Evolutionary conservation across 495 filamentous ascomycete genomes (phyloP).

Genomic region (Xylaria curta): DNA sequence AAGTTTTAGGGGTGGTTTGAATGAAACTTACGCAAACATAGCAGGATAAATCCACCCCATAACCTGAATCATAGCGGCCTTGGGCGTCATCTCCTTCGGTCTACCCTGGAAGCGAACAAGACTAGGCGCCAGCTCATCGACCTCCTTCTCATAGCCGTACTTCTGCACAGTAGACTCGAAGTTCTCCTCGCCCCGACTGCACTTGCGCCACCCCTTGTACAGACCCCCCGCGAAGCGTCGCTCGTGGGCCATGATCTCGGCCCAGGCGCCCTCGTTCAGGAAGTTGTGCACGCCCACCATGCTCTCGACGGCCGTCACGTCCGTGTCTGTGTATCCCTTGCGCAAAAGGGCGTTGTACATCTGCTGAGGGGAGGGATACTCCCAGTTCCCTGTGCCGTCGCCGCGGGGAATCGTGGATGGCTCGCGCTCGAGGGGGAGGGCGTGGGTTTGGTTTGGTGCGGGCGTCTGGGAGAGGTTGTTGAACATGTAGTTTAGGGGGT

Average conservation of each 20-base stretch:
- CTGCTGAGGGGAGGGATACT: constrained; percentile 97
- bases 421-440: constrained; percentile 79
- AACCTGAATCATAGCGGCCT: constrained; percentile 79
- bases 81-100: constrained; percentile 87
- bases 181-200: constrained; percentile 72
- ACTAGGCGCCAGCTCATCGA: constrained; percentile 61
- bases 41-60: constrained; percentile 80
- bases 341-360: constrained; percentile 98
- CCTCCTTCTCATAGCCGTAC: constrained; percentile 46
- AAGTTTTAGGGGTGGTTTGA: too few species aligned
- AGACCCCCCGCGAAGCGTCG: constrained; percentile 77
- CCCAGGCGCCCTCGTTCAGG: constrained; percentile 96
- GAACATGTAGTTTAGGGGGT: constrained; percentile 98
- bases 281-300: constrained; percentile 99
- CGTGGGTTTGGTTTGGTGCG: constrained; percentile 71
- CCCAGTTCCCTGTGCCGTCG: constrained; percentile 81
- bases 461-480: constrained; percentile 78
- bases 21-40: constrained; percentile 68
- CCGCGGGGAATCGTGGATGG: constrained; percentile 86
- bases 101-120: constrained; percentile 87
- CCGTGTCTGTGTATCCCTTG: constrained; percentile 94
- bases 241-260: constrained; percentile 93
- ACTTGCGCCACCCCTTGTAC: constrained; percentile 72
- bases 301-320: constrained; percentile 88
- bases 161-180: constrained; percentile 41